phyloP scores from a whole-genome alignment of 371 early-diverging fungal genomes.

The Apophysomyces elegans region DNA sequence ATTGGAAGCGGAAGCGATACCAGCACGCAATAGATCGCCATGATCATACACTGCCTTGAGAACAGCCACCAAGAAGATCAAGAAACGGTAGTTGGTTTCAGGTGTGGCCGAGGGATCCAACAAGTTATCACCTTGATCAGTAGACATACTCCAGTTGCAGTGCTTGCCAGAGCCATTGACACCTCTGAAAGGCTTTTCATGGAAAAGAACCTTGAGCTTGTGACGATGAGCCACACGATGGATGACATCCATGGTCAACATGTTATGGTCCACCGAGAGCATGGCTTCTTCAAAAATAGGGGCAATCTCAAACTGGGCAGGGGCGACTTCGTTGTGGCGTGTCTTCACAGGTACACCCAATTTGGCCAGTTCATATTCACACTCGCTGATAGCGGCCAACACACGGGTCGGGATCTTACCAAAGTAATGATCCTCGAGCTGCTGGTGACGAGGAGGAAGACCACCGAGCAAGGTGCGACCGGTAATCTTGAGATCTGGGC shows the following conservation, averaged over 20 bases:
- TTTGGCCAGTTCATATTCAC: slow-evolving; percentile 90
- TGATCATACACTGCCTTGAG: slow-evolving; percentile 92
- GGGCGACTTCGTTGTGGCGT: slow-evolving; percentile 99
- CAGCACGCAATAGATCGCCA: slow-evolving; percentile 77
- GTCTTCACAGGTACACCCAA: slow-evolving; percentile 98
- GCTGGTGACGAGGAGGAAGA: slow-evolving; percentile 97
- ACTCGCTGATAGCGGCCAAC: slow-evolving; percentile 88
- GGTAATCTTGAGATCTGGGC: slow-evolving; percentile 95
- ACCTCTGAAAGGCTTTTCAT: slow-evolving; percentile 99
- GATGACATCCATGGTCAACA: slow-evolving; percentile 95
- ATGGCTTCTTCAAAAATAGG: slow-evolving; percentile 97
- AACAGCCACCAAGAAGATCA: slow-evolving; percentile 89
- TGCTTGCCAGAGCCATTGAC: slow-evolving; percentile 99
- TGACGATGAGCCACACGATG: slow-evolving; percentile 97
- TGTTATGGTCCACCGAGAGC: slow-evolving; percentile 98
- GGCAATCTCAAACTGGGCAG: slow-evolving; percentile 97
- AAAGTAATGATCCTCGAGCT: slow-evolving; percentile 99
- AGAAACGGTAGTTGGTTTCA: slow-evolving; percentile 96
- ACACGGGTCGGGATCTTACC: slow-evolving; percentile 95
- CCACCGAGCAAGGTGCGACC: slow-evolving; percentile 94
- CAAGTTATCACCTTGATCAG: slow-evolving; percentile 94
- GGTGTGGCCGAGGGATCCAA: slow-evolving; percentile 92
- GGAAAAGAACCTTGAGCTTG: slow-evolving; percentile 95
- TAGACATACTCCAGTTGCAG: slow-evolving; percentile 98
- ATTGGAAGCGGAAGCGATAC: slow-evolving; percentile 88